Percentiles rank a stretch among this genome's conserved stretches.
These are phyloP conservation scores for Ephemerocybe angulata DNA, from an alignment of 768 basidiomycete species.

Conservation along the genomic window DNA sequence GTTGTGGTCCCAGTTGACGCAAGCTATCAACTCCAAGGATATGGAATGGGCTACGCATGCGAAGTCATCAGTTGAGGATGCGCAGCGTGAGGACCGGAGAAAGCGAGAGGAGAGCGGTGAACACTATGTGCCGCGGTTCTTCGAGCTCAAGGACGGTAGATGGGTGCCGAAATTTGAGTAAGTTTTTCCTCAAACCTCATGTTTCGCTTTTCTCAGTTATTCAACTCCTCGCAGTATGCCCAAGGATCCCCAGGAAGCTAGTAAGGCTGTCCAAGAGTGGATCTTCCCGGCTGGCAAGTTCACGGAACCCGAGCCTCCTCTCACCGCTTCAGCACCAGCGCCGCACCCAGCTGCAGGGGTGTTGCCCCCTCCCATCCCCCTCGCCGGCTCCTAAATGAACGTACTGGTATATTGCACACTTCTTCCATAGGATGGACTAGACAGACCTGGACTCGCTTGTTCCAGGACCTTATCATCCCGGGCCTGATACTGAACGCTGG, in stretches of 20 bases:
- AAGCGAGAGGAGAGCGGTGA: constrained; percentile 71
- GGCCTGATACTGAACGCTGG: no score
- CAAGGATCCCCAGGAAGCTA: constrained; percentile 63
- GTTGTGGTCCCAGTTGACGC: constrained; percentile 81
- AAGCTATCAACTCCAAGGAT: constrained; percentile 81
- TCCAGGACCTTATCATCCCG: no score
- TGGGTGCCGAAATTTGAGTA: constrained; percentile 82
- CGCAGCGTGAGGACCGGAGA: constrained; percentile 78
- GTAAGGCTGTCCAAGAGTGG: constrained; percentile 68
- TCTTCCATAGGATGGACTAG: background rate
- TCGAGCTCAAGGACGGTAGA: constrained; percentile 68
- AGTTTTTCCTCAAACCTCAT: constrained; percentile 23
- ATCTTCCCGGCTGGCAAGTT: constrained; percentile 48
- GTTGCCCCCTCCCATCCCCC: background rate
- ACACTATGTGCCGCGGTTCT: constrained; percentile 74
- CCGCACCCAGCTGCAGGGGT: background rate
- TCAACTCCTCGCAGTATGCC: constrained; percentile 52
- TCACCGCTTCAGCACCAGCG: constrained; percentile 4
- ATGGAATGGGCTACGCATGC: constrained; percentile 93
- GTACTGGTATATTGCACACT: background rate
- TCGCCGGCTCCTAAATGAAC: background rate
- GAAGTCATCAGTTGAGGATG: constrained; percentile 88
- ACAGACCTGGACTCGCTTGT: no score
- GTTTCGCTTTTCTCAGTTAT: constrained; percentile 7
- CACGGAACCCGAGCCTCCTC: background rate